Base-by-base conservation (phyloP, 164 flowering plant species). In the Magnolia sinica region DNA sequence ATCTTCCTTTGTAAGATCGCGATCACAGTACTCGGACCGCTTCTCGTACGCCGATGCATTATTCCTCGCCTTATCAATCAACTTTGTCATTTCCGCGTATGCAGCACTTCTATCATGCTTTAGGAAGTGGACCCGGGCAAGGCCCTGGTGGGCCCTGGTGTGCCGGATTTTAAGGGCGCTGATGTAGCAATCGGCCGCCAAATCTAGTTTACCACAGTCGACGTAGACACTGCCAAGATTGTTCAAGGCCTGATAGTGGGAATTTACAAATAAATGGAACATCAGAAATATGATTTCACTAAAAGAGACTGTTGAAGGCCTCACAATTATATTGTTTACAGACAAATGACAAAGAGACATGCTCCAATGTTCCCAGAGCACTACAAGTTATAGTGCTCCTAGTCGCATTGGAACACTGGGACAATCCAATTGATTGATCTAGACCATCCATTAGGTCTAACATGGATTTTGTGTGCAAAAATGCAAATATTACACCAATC, bases 11-110 rank as follows among this genome's bases (percentile, higher is more conserved):
- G 92, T 88, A 70, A 82, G 87, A 74, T 96, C 98, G 50, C 97
- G 98, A 11, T 94, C 99, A 78, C 97, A 89, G 76, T 96, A 96
- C 80, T 96, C 99, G 18, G 99, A 96, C 80, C 99, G 88, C 88
- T 96, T 96, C 83, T 96, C 99, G 79, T 91, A 96, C 8, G 98
- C 99, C 65, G 99, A 96, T 67, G 99, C 99, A 79, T 92, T 96
- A 81, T 88, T 94, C 70, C 80, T 83, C 16, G 98, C 99, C 86
- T 91, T 96, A 71, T 88, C 91, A 65, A 96, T 96, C 80, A 96
- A 88, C 82, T 88, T 87, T 8, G 98, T 91, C 98, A 96, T 96
- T 83, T 96, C 98, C 16, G 87, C 88, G 66, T 91, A 96, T 3
- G 99, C 99, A 70, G 95, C 95, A 74, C 77, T 77, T 74, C 85